Evolutionary conservation across 2,329 filamentous ascomycete genomes (phyloP).

Genomic region (Trichoderma oligosporum): DNA sequence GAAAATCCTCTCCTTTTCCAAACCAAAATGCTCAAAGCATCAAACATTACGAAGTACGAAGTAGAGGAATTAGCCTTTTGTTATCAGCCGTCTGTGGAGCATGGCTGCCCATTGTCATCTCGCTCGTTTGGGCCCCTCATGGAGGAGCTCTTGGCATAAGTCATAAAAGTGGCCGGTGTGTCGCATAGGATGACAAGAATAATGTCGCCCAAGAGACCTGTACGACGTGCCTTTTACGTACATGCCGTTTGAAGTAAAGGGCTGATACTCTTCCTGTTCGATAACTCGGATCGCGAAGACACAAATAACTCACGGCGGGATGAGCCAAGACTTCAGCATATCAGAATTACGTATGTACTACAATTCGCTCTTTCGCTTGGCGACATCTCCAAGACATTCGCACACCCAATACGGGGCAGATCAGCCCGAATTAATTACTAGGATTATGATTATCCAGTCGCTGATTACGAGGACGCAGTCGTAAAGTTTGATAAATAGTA

Average conservation of each 20-base stretch:
- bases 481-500: no score
- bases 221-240: no score
- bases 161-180: conserved; percentile 15
- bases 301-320: neutral
- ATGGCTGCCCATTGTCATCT: conserved; percentile 10
- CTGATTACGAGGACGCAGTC: no score
- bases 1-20: conserved; percentile 6
- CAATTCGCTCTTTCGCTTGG: neutral
- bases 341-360: neutral
- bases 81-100: conserved; percentile 10
- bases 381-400: neutral
- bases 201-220: neutral
- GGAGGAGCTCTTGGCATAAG: conserved; percentile 14
- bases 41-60: conserved; percentile 5
- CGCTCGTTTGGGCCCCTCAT: conserved; percentile 6
- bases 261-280: neutral
- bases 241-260: no score
- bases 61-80: conserved; percentile 2
- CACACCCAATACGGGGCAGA: neutral
- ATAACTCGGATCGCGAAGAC: neutral
- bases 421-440: neutral
- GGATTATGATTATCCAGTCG: neutral
- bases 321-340: neutral
- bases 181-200: conserved; percentile 5
- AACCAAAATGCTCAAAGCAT: neutral